A percentile compares a stretch with the other conserved stretches of the same genome.
Evolutionary conservation across 306 rosid genomes (phyloP).

Genomic region (Ochetophila trinervis): DNA sequence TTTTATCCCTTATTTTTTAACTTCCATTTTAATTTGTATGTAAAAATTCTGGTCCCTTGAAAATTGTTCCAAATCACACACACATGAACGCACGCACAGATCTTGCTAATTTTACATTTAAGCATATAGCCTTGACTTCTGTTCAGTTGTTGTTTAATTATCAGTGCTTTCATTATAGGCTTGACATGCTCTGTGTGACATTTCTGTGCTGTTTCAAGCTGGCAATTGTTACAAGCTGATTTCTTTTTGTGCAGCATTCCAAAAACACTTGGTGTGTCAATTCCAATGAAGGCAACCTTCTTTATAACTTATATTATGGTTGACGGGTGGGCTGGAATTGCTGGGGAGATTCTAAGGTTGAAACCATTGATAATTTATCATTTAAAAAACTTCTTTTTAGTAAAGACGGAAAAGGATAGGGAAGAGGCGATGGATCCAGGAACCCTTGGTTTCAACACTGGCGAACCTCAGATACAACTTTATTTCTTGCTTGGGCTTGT

Average conservation of each 20-base stretch:
- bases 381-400: constrained; percentile 64
- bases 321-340: constrained; percentile 99
- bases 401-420: constrained; percentile 95
- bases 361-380: constrained; percentile 85
- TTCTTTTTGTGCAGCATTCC: constrained; percentile 63
- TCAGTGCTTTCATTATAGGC: too few species aligned
- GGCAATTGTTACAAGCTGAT: constrained; percentile 4
- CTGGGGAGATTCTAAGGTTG: constrained; percentile 88
- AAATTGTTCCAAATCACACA: too few species aligned
- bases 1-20: too few species aligned
- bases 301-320: constrained; percentile 96
- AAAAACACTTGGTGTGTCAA: constrained; percentile 82
- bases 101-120: not conserved
- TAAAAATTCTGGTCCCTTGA: too few species aligned
- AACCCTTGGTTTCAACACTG: constrained; percentile 81
- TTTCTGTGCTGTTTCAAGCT: not conserved
- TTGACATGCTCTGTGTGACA: not conserved
- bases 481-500: constrained; percentile 96
- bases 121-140: not conserved
- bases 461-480: constrained; percentile 95
- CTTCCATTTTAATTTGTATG: too few species aligned
- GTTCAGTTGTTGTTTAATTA: too few species aligned
- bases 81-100: too few species aligned
- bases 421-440: constrained; percentile 99
- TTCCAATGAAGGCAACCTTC: constrained; percentile 99